Evolutionary conservation across 352 stramenopile species (phyloP).

Genomic region (Pythium vanterpoolii): DNA sequence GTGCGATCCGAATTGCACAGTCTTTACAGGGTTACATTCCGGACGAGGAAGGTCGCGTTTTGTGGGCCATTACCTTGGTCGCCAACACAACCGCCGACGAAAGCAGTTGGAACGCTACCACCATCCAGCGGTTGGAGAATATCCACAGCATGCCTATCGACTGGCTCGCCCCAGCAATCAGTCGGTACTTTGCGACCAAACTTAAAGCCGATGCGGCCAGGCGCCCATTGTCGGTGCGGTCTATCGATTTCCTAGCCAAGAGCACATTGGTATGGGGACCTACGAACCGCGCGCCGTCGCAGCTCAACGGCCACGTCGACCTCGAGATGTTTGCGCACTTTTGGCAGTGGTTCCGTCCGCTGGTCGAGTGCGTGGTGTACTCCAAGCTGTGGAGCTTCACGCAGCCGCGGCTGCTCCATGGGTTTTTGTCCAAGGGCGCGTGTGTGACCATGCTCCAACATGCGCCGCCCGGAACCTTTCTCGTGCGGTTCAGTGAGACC

Average conservation of each 20-base stretch:
- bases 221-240: slow-evolving; percentile 63
- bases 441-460: slow-evolving; percentile 72
- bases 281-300: slow-evolving; percentile 29
- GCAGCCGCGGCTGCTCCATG: slow-evolving; percentile 73
- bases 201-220: slow-evolving; percentile 61
- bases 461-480: slow-evolving; percentile 65
- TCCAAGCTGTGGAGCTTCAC: slow-evolving; percentile 67
- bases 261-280: slow-evolving; percentile 66
- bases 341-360: slow-evolving; percentile 70
- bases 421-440: slow-evolving; percentile 79
- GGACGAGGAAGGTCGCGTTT: slow-evolving; percentile 46
- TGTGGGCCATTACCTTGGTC: slow-evolving; percentile 71
- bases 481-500: slow-evolving; percentile 81
- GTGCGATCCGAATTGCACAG: slow-evolving; percentile 50
- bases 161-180: slow-evolving; percentile 61
- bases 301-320: slow-evolving; percentile 42
- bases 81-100: slow-evolving; percentile 24
- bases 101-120: slow-evolving; percentile 22
- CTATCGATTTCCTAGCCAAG: slow-evolving; percentile 77
- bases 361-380: slow-evolving; percentile 60
- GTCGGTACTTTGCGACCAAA: slow-evolving; percentile 77
- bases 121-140: slow-evolving; percentile 40
- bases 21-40: slow-evolving; percentile 37
- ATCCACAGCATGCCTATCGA: slow-evolving; percentile 50
- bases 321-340: slow-evolving; percentile 70